phyloP scores from a whole-genome alignment of 108 stramenopile species.

The Cyclostephanos invisitatus region DNA sequence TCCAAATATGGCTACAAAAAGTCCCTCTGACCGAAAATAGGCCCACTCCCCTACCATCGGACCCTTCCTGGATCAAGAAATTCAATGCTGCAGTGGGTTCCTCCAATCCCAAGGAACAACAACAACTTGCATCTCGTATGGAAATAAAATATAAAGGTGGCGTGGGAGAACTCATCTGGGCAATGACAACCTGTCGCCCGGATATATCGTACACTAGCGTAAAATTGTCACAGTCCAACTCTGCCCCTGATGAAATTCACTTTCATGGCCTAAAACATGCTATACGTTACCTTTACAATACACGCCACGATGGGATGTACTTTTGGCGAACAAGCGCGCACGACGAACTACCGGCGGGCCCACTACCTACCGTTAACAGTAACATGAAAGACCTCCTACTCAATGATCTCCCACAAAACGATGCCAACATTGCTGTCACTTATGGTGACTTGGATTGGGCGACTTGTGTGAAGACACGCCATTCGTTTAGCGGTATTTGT shows the following conservation, averaged over 20 bases:
- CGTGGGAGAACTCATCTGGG: slow-evolving; percentile 51
- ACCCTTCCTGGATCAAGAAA: not conserved
- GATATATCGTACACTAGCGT: slow-evolving; percentile 37
- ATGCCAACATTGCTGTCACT: not conserved
- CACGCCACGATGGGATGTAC: slow-evolving; percentile 10
- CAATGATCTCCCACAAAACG: not conserved
- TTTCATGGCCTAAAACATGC: not conserved
- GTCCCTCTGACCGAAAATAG: not conserved
- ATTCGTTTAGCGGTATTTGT: slow-evolving; percentile 31
- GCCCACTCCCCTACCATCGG: too few relatives aligned
- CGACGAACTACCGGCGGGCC: slow-evolving; percentile 1
- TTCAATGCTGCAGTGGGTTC: not conserved
- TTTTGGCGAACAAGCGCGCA: slow-evolving; percentile 24
- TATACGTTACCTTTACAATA: slow-evolving; percentile 3
- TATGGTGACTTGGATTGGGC: slow-evolving; percentile 44
- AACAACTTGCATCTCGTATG: slow-evolving; percentile 3
- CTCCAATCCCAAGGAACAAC: not conserved
- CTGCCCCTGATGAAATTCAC: not conserved
- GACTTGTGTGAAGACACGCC: slow-evolving; percentile 18
- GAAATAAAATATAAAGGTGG: slow-evolving; percentile 26
- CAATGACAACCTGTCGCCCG: slow-evolving; percentile 36
- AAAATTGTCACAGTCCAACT: not conserved
- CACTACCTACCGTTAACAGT: slow-evolving; percentile 1
- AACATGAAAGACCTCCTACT: not conserved
- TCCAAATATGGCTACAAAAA: slow-evolving; percentile 27